Base-by-base conservation (phyloP, 2,329 filamentous ascomycete species). In the Botryotinia narcissicola region DNA sequence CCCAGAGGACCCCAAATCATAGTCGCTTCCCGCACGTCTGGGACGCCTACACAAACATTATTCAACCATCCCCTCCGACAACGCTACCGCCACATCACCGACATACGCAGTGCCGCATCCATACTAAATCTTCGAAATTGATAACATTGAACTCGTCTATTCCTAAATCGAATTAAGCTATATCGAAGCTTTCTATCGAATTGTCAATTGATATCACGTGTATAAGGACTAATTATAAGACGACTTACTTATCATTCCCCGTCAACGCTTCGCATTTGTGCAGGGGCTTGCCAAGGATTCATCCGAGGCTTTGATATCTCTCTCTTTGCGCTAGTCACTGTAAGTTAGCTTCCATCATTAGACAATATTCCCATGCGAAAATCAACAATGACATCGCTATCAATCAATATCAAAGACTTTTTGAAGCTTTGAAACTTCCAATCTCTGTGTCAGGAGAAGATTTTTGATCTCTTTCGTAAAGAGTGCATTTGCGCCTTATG, bases 21-120 rank as follows among this genome's bases (percentile, higher is more conserved):
- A 77, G 77, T 69, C 75, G 51, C 25, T 71, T 77, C 75, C 78
- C 78, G 70, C 70, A 48, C 72, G 64, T 75, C 71, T 79, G 77
- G 78, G 75, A 79, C 77, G 76, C 75, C 76, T 76, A 76, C 71
- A 73, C 77, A 78, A 78, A 77, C 77, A 75, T 77, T 73, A 37
- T 35, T 73, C 64, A 40, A 61, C 61, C 54, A 40, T 70, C 64
- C 71, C 51, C 57, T 51, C 73, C 75, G 46, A 60, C 46, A 46
- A 72, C 37, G 59, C 37, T 57, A 59, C 40, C 51, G 70, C 32
- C 61, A 46, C 14, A 40, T 22, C 42, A 59, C 46, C 51, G 70
- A 46, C 61, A 46, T n/a, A 61, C 37, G 22, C 25, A 68, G 60
- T 40, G n/a, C 70, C 18, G 37, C 14, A 46, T 25, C 35, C 35